These are phyloP conservation scores for Salvia sclarea DNA, from an alignment of 305 asterid species.

Conservation along the genomic window DNA sequence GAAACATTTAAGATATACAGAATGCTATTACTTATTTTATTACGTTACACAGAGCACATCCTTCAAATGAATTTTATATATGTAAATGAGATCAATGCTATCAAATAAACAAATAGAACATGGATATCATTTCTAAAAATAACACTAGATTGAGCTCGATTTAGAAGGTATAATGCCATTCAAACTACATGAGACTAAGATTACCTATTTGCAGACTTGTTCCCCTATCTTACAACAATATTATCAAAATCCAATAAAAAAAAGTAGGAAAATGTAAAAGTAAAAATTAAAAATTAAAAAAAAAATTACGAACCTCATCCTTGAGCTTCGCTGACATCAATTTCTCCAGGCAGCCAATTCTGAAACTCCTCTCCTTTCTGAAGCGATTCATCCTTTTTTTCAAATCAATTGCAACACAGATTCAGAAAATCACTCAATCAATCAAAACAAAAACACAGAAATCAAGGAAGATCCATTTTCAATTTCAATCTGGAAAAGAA, in stretches of 20 bases:
- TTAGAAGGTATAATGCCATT: not conserved
- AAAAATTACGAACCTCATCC: conserved; percentile 56
- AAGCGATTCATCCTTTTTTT: conserved; percentile 34
- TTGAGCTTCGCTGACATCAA: conserved; percentile 47
- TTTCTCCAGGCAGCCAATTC: conserved; percentile 34
- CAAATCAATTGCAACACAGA: conserved; percentile 27
- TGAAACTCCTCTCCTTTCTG: conserved; percentile 40
- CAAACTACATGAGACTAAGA: not conserved
- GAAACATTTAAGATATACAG: not conserved
- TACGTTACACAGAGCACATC: not conserved
- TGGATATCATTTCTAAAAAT: not conserved
- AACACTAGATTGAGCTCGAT: not conserved
- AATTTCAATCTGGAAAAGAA: not conserved
- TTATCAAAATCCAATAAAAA: not conserved
- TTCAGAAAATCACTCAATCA: not conserved
- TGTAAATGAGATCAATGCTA: not conserved
- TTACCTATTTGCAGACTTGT: not conserved
- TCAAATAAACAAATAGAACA: not conserved
- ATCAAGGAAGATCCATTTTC: not conserved
- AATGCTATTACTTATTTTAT: not conserved
- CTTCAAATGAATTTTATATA: not conserved
- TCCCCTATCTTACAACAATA: not conserved
- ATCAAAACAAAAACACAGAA: conserved; percentile 17
- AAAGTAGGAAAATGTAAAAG: too few species aligned
- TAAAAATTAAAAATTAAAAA: too few species aligned